A percentile compares a stretch with the other conserved stretches of the same genome.
Conservation (phyloP, 2,329 filamentous ascomycete genomes). For the Talaromyces piceae region DNA sequence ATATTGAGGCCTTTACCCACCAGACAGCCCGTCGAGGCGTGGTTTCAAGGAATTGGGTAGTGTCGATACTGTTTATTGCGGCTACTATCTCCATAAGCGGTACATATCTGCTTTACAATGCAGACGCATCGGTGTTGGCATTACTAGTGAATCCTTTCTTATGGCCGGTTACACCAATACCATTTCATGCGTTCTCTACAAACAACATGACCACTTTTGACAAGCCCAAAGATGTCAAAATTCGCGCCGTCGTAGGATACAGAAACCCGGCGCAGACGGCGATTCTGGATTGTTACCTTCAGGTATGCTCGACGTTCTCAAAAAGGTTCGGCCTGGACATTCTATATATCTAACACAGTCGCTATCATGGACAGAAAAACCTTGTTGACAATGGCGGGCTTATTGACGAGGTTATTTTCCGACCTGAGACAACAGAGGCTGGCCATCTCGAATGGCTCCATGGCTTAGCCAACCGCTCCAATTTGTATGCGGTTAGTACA, state of each 20-base stretch:
- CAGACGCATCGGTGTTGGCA: not conserved
- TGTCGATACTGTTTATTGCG: not conserved
- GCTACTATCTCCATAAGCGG: not conserved
- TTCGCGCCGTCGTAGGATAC: slow-evolving; percentile 36
- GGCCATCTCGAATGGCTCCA: slow-evolving; percentile 32
- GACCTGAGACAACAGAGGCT: slow-evolving; percentile 31
- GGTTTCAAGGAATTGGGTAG: not conserved
- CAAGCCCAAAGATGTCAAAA: slow-evolving; percentile 29
- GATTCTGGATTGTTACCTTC: slow-evolving; percentile 37
- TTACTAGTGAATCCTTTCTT: not conserved
- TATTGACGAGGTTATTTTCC: slow-evolving; percentile 37
- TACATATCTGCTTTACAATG: not conserved
- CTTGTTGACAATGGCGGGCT: slow-evolving; percentile 33
- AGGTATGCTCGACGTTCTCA: slow-evolving; percentile 20
- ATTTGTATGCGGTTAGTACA: slow-evolving; percentile 19
- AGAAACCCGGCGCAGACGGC: slow-evolving; percentile 24
- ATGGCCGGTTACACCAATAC: slow-evolving; percentile 11
- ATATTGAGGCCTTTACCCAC: not conserved
- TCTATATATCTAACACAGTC: not conserved
- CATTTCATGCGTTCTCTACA: slow-evolving; percentile 25
- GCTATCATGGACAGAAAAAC: slow-evolving; percentile 25
- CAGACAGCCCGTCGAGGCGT: not conserved
- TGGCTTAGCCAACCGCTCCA: slow-evolving; percentile 21
- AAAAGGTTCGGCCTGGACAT: not conserved
- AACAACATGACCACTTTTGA: slow-evolving; percentile 18